Evolutionary conservation across 345 rosid genomes (phyloP), one percentile per base, ranked within the genome.

Genomic region (Nasturtium officinale): DNA sequence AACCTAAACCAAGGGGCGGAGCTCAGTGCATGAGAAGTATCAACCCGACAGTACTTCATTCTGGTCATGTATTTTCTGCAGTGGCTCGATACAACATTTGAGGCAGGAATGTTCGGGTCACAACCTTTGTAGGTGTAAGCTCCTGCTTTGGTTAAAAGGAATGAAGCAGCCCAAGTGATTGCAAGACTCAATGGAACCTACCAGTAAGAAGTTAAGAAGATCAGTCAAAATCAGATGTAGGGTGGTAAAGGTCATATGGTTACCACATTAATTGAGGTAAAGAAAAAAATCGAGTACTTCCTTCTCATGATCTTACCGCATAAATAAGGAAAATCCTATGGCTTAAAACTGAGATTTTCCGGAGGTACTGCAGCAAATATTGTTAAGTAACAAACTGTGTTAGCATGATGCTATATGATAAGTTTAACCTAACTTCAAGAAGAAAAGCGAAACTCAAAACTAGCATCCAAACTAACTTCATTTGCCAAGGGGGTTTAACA

Each of bases 161-260:
- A 89, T 26, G 97, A 96, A 78, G 80, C 83, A 5, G 85, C 90
- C 99, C 99, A 95, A 12, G 96, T 85, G 72, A 91, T 88, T 80
- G 89, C 97, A 67, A 95, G 91, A 79, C 89, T 93, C 88, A 95
- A 66, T 7, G 96, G 97, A 83, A 95, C 97, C 99, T 95, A 79
- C 65, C 17, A 79, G 61, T 78, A 50, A 47, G 52, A 71, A 45
- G 56, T 33, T 40, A 26, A n/a, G 9, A 50, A 33, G 25, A 9
- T 59, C 33, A 7, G 46, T 21, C 42, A 62, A 37, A 66, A 28
- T 58, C 35, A 48, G 40, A 67, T 37, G 60, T 7, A 26, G 43
- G 37, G 52, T 25, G 33, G 33, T 1, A 37, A 28, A 35, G 13
- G 25, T 13, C 51, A 65, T 16, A 56, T 18, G 60, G 25, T 26